Base-by-base conservation (phyloP, 768 basidiomycete species). In the Auricularia auricula-judae region DNA sequence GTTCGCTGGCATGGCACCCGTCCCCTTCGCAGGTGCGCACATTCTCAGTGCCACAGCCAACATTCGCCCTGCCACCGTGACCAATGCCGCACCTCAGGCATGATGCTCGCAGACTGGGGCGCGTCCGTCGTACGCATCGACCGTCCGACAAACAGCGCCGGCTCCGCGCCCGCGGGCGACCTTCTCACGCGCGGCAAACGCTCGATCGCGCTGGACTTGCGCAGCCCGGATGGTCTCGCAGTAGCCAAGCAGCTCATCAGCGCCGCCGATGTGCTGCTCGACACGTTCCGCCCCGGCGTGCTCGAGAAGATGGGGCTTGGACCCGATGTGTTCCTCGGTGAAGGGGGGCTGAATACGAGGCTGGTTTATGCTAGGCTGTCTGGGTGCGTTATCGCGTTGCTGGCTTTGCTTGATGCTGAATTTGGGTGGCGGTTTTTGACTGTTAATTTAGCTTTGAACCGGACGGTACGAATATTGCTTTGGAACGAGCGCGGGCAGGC, bases 1-100 rank as follows among this genome's bases (percentile, higher is more conserved):
- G 88, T 90, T 92, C 70, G 90, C 86, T 34, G 91, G 90, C 36
- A 79, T 93, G 34, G 91, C 90, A 3, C 91, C 91, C 1, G 90
- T 84, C 0, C 90, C 91, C 0, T 92, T 89, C 68, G 84, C 88
- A 8, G 89, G 73, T 53, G 65, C 68, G 69, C 29, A 7, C 64
- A 64, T 61, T 12, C 1, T 29, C 29, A 29, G 29, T 29, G 29
- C 29, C 29, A 34, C 14, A 11, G 1, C 8, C 36, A 16, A 14
- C 53, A 10, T 36, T 61, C 18, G 44, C 33, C 56, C 34, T n/a
- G 29, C 21, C 11, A 47, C 21, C 10, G 2, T 3, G 39, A 42
- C 39, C 39, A 7, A 14, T 23, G n/a, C 21, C 12, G 1, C 21
- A 21, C 29, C 14, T 5, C 18, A 64, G 62, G 88, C 35, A 79